phyloP scores from a whole-genome alignment of 179 eudicot species.

The Spergularia azorica region DNA sequence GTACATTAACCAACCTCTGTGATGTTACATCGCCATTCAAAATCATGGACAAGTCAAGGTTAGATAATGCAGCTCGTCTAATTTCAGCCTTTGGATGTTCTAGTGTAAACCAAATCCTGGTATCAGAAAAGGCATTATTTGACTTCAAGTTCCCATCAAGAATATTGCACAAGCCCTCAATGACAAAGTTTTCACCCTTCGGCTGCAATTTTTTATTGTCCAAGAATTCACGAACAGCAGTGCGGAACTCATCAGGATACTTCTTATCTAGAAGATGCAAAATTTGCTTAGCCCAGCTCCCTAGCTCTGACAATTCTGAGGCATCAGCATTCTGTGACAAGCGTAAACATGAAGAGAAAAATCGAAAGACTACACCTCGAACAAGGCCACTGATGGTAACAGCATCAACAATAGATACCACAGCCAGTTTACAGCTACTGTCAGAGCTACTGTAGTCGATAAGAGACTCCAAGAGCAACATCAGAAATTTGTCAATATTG shows the following conservation, averaged over 20 bases:
- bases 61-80: slow-evolving; percentile 56
- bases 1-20: slow-evolving; percentile 57
- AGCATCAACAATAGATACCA: slow-evolving; percentile 56
- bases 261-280: slow-evolving; percentile 48
- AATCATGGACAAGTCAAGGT: slow-evolving; percentile 55
- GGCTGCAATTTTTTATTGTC: slow-evolving; percentile 56
- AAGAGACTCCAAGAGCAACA: slow-evolving; percentile 65
- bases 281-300: slow-evolving; percentile 59
- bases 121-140: slow-evolving; percentile 52
- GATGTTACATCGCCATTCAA: slow-evolving; percentile 46
- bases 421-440: slow-evolving; percentile 39
- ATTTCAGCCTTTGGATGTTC: slow-evolving; percentile 90
- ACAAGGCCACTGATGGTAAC: slow-evolving; percentile 52
- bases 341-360: slow-evolving; percentile 57
- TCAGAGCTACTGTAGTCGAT: slow-evolving; percentile 64
- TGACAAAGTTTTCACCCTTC: slow-evolving; percentile 47
- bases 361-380: slow-evolving; percentile 46
- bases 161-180: slow-evolving; percentile 62
- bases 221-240: slow-evolving; percentile 59
- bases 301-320: slow-evolving; percentile 42
- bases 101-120: slow-evolving; percentile 76
- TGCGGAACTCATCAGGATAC: slow-evolving; percentile 64
- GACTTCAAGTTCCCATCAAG: slow-evolving; percentile 56
- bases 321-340: slow-evolving; percentile 41
- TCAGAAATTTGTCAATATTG: slow-evolving; percentile 73